Percentiles rank a stretch among this genome's conserved stretches.
These are phyloP conservation scores for Euphrasia confusa DNA, from an alignment of 257 asterid genomes.

Conservation along the genomic window DNA sequence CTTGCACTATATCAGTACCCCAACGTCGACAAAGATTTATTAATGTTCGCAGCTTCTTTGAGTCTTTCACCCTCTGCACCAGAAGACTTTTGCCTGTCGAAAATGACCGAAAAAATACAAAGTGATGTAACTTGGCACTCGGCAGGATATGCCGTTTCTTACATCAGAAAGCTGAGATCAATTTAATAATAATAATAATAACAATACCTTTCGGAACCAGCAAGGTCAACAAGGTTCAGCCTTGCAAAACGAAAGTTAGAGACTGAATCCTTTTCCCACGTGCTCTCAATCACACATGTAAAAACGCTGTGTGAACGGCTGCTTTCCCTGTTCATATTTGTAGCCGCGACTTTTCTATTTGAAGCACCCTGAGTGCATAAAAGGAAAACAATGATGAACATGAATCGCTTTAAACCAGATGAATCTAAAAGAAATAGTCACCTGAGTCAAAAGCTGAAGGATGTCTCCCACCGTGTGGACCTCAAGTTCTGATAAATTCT, in stretches of 20 bases:
- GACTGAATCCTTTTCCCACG: constrained; percentile 87
- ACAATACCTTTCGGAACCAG: constrained; percentile 92
- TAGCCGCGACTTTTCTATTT: constrained; percentile 89
- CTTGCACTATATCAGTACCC: constrained; percentile 50
- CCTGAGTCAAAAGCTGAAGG: constrained; percentile 86
- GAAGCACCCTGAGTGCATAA: constrained; percentile 62
- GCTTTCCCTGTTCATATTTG: constrained; percentile 98
- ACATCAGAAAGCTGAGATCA: constrained; percentile 7
- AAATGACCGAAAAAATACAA: constrained; percentile 15
- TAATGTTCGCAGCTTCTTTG: constrained; percentile 92
- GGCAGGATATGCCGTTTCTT: not conserved
- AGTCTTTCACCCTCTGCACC: constrained; percentile 99
- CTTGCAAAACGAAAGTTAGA: constrained; percentile 87
- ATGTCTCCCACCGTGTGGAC: constrained; percentile 86
- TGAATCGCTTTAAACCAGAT: not conserved
- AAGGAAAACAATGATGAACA: constrained; percentile 22
- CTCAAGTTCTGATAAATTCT: constrained; percentile 87
- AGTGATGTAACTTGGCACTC: not conserved
- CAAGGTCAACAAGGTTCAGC: constrained; percentile 97
- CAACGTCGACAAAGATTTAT: constrained; percentile 79
- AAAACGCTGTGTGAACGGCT: constrained; percentile 98
- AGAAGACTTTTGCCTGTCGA: constrained; percentile 82
- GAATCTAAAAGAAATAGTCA: constrained; percentile 25
- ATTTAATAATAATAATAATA: not conserved
- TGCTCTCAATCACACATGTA: constrained; percentile 94